Percentiles rank a stretch among this genome's conserved stretches.
Conservation (phyloP, 2,329 filamentous ascomycete species). For the Cladosporium cucumerinum region DNA sequence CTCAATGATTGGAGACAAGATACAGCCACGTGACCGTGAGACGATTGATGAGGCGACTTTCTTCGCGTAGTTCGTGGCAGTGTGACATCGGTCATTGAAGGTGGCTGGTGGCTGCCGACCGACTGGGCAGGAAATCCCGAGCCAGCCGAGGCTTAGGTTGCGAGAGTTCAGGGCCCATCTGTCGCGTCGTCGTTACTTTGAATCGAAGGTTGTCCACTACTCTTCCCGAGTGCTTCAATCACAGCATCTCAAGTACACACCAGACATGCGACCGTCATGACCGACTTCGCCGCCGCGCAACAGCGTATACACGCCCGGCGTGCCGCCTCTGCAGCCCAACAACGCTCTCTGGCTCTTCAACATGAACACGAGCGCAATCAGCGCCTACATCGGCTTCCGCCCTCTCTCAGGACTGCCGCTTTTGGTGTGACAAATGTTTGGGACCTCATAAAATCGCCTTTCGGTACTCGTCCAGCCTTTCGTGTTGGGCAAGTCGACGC, state of each 20-base stretch:
- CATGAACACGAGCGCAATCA: conserved; percentile 23
- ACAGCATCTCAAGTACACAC: neutral
- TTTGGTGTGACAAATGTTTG: conserved; percentile 45
- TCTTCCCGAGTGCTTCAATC: neutral
- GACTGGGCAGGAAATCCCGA: neutral
- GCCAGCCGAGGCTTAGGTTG: conserved; percentile 2
- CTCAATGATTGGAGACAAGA: neutral
- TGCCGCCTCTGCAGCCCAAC: conserved; percentile 56
- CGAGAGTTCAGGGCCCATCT: neutral
- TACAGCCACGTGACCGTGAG: neutral
- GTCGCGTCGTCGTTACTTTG: conserved; percentile 1
- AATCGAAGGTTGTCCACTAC: neutral
- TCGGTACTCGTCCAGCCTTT: conserved; percentile 80
- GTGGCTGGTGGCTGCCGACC: neutral
- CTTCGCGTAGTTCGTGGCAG: neutral
- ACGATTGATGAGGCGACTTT: neutral
- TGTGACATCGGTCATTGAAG: neutral
- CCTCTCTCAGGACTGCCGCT: conserved; percentile 54
- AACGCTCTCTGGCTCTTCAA: conserved; percentile 15
- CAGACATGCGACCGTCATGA: conserved; percentile 24
- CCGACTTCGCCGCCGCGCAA: conserved; percentile 85
- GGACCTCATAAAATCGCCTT: conserved; percentile 68
- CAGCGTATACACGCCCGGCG: conserved; percentile 79
- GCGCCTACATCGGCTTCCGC: conserved; percentile 38
- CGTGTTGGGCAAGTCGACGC: conserved; percentile 95